Base-by-base conservation (phyloP, 805 yeast genomes). In the Saturnispora gosingensis region DNA sequence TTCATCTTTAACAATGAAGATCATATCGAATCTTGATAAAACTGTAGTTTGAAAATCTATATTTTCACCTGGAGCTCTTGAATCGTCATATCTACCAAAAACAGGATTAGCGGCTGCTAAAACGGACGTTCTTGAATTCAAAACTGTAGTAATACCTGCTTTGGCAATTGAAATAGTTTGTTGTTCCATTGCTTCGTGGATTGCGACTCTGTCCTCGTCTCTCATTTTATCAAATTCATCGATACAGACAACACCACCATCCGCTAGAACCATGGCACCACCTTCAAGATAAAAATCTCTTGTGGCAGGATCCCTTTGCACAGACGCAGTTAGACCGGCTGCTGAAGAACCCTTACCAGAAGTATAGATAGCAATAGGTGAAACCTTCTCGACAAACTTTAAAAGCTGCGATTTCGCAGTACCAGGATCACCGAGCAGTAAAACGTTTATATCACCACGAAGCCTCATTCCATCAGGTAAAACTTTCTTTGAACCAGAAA, bases 141-240 rank as follows among this genome's bases (percentile, higher is more conserved):
- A 76, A 51, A 93, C 90, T 0, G 99, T 93, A 2, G 98, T 93
- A 59, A 93, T 93, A 67, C 99, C 99, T 9, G 99, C 99, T 67
- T 93, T 93, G 32, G 99, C 99, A 66, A 93, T 90, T 13, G 98
- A 91, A 54, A 93, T 93, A 0, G 99, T 93, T 70, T 93, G 99
- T 69, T 93, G 99, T 72, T 93, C 99, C 99, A 93, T 93, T 11
- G 99, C 99, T 74, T 93, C 99, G 69, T 93, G 99, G 59, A 93
- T 93, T 0, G 99, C 98, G 38, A 93, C 98, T 65, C 99, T 78
- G 69, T 93, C 99, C 66, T 93, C 98, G 63, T 93, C 99, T 66
- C 98, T 78, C 99, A 93, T 93, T 74, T 93, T 93, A 68, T 93
- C 99, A 65, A 93, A 93, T 76, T 93, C 99, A 73, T 93, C 99